Conservation (phyloP, 768 basidiomycete species). For the Suillus discolor region DNA sequence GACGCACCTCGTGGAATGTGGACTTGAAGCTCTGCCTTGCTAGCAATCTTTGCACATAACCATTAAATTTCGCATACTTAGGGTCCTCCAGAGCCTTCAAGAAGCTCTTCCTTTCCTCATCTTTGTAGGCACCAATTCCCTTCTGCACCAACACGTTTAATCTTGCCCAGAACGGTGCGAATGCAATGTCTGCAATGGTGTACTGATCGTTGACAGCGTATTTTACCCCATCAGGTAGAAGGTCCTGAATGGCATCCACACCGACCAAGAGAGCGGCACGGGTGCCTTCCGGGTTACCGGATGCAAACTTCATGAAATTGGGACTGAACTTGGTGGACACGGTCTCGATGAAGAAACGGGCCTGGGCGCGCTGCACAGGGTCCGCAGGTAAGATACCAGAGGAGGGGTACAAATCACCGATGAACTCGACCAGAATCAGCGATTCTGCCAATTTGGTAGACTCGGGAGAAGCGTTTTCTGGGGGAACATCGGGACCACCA, state of each 20-base stretch:
- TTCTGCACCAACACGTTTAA: constrained; percentile 45
- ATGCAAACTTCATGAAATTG: constrained; percentile 8
- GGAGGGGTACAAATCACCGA: constrained; percentile 59
- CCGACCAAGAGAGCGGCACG: constrained; percentile 35
- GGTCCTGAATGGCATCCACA: constrained; percentile 50
- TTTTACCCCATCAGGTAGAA: constrained; percentile 44
- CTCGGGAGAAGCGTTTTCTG: constrained; percentile 59
- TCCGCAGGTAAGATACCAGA: constrained; percentile 54
- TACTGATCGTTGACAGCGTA: constrained; percentile 37
- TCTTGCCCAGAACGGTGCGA: constrained; percentile 64
- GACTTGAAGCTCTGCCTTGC: constrained; percentile 54
- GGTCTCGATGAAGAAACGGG: constrained; percentile 64
- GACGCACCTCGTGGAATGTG: constrained; percentile 57
- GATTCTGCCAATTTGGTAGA: constrained; percentile 67
- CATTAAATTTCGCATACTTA: constrained; percentile 51
- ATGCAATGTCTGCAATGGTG: constrained; percentile 64
- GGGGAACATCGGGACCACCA: constrained; percentile 58
- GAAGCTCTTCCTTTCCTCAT: constrained; percentile 48
- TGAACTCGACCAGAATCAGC: constrained; percentile 64
- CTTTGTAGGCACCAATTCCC: constrained; percentile 53
- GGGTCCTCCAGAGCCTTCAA: constrained; percentile 40
- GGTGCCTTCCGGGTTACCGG: background rate
- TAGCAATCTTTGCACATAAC: constrained; percentile 51
- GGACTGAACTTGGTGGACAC: constrained; percentile 49
- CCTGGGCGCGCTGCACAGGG: constrained; percentile 57